Percentiles rank a stretch among this genome's conserved stretches.
Evolutionary conservation across 148 eudicot species (phyloP).

Genomic region (Persicaria maculosa): DNA sequence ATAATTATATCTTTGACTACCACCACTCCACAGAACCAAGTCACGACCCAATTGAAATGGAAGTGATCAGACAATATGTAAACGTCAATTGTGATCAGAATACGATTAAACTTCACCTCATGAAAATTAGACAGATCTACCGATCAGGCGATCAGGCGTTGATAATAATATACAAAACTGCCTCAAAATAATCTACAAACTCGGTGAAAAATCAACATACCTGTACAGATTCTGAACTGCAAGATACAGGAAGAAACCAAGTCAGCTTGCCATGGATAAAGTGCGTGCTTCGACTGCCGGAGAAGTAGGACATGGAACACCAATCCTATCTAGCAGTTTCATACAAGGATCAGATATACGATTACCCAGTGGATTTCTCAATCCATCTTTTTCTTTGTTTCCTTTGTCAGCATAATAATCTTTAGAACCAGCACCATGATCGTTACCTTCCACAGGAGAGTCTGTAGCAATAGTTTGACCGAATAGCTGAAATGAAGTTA

Average conservation of each 20-base stretch:
- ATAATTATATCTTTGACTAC: no score
- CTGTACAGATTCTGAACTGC: constrained; percentile 28
- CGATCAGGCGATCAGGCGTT: no score
- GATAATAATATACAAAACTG: no score
- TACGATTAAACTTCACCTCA: no score
- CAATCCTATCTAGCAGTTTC: constrained; percentile 25
- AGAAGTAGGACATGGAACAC: constrained; percentile 29
- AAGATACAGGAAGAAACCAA: constrained; percentile 12
- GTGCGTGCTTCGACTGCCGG: constrained; percentile 32
- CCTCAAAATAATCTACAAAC: background rate
- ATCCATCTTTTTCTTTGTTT: constrained; percentile 21
- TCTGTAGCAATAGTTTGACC: constrained; percentile 45
- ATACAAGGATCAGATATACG: constrained; percentile 21
- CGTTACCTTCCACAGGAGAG: constrained; percentile 20
- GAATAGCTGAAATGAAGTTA: constrained; percentile 55
- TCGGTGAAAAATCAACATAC: constrained; percentile 9
- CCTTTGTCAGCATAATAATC: constrained; percentile 20
- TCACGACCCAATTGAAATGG: no score
- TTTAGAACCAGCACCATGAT: constrained; percentile 20
- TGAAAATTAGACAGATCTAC: no score
- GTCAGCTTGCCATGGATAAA: constrained; percentile 19
- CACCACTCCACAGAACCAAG: no score
- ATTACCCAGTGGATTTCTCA: constrained; percentile 18
- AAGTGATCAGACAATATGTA: no score
- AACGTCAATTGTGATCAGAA: no score